phyloP scores from a whole-genome alignment of 1,284 basidiomycete genomes.

The Ceratobasidium sp. region DNA sequence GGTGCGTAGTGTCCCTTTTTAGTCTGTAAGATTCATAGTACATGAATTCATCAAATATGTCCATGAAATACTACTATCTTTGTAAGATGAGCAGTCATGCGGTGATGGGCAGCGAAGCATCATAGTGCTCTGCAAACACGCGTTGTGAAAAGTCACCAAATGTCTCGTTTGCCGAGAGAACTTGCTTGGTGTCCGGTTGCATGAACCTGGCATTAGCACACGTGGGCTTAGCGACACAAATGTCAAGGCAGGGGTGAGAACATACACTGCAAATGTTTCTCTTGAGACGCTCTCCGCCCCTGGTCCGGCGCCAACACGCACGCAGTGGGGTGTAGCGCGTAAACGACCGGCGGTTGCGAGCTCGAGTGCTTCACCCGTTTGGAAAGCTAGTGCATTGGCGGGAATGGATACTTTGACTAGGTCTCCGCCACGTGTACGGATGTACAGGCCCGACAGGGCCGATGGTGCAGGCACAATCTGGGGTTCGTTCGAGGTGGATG shows the following conservation, averaged over 20 bases:
- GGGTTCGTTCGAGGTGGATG: slow-evolving; percentile 54
- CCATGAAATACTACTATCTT: not conserved
- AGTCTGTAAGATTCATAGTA: slow-evolving; percentile 1
- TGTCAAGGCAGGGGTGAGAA: slow-evolving; percentile 37
- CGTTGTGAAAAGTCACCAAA: slow-evolving; percentile 89
- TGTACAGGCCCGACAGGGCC: slow-evolving; percentile 81
- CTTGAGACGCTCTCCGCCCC: slow-evolving; percentile 66
- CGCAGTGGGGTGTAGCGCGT: slow-evolving; percentile 89
- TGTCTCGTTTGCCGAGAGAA: slow-evolving; percentile 70
- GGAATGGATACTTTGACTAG: slow-evolving; percentile 85
- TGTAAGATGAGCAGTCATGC: slow-evolving; percentile 17
- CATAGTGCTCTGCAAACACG: slow-evolving; percentile 81
- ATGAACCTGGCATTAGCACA: slow-evolving; percentile 71
- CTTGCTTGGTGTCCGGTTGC: slow-evolving; percentile 84
- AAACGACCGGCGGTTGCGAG: slow-evolving; percentile 78
- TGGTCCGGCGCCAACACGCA: slow-evolving; percentile 66
- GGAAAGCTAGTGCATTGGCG: slow-evolving; percentile 80
- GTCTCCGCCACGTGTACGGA: slow-evolving; percentile 77
- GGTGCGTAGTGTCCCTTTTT: not conserved
- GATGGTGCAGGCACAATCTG: slow-evolving; percentile 69
- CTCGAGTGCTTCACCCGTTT: slow-evolving; percentile 91
- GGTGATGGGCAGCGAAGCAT: slow-evolving; percentile 19
- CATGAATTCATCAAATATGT: slow-evolving; percentile 15
- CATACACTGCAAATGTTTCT: slow-evolving; percentile 68
- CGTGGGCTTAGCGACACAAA: not conserved